A percentile compares a stretch with the other conserved stretches of the same genome.
phyloP scores from a whole-genome alignment of 768 basidiomycete genomes.

The Mycena rosella region DNA sequence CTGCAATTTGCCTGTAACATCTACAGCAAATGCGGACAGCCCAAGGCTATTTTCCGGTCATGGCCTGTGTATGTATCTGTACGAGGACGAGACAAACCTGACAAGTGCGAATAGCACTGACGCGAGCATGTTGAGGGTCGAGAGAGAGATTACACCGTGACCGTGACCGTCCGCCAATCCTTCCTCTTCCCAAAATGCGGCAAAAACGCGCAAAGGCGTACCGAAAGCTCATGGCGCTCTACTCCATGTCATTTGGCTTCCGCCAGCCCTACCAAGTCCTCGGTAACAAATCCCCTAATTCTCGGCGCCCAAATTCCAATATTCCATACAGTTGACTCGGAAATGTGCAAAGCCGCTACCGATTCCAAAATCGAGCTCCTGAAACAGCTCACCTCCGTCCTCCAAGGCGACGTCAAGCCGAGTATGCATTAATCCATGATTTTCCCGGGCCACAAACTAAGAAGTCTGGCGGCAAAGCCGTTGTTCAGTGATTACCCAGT shows the following conservation, averaged over 20 bases:
- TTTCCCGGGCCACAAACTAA: slow-evolving; percentile 38
- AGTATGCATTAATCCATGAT: slow-evolving; percentile 72
- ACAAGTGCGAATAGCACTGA: slow-evolving; percentile 34
- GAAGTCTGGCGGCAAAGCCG: slow-evolving; percentile 58
- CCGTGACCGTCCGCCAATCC: slow-evolving; percentile 39
- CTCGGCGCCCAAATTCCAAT: slow-evolving; percentile 21
- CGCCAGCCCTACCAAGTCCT: slow-evolving; percentile 95
- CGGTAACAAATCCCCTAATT: slow-evolving; percentile 59
- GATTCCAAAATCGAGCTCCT: slow-evolving; percentile 80
- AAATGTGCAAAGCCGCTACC: slow-evolving; percentile 79
- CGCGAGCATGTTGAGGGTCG: slow-evolving; percentile 16
- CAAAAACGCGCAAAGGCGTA: slow-evolving; percentile 97
- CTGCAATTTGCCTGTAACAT: slow-evolving; percentile 71
- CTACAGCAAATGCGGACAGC: slow-evolving; percentile 57
- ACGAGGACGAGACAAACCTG: slow-evolving; percentile 31
- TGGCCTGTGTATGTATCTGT: not conserved
- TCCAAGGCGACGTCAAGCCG: slow-evolving; percentile 91
- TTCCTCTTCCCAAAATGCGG: slow-evolving; percentile 69
- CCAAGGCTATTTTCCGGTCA: slow-evolving; percentile 41
- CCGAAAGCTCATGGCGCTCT: slow-evolving; percentile 93
- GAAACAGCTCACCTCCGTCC: slow-evolving; percentile 79
- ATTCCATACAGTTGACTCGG: slow-evolving; percentile 78
- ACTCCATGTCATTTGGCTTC: slow-evolving; percentile 90
- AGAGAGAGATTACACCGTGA: no score
- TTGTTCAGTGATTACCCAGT: slow-evolving; percentile 96